Conservation (phyloP, 768 basidiomycete species). For the Bullera alba region DNA sequence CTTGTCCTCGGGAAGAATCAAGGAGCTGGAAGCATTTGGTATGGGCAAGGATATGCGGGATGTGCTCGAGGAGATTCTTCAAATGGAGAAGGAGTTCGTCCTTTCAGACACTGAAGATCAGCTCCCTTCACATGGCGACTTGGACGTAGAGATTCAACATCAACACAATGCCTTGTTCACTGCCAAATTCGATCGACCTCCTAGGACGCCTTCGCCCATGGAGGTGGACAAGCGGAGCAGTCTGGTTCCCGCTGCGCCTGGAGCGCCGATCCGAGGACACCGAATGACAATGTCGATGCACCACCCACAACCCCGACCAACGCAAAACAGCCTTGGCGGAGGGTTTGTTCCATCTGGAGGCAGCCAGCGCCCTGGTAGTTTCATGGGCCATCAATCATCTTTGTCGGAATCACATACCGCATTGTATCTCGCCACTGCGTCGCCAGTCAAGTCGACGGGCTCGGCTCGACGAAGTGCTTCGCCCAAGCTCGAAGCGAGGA, state of each 20-base stretch:
- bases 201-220: conserved; percentile 26
- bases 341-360: background rate
- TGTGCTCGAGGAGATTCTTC: conserved; percentile 43
- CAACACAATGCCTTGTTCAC: conserved; percentile 19
- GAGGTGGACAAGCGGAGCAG: conserved; percentile 4
- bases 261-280: conserved; percentile 29
- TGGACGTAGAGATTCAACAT: conserved; percentile 8
- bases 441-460: conserved; percentile 7
- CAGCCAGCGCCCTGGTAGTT: conserved; percentile 19
- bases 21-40: conserved; percentile 19
- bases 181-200: conserved; percentile 26
- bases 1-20: background rate
- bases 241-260: conserved; percentile 12
- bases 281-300: conserved; percentile 13
- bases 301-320: conserved; percentile 8
- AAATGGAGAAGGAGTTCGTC: conserved; percentile 41
- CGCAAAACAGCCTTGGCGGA: background rate
- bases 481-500: conserved; percentile 21
- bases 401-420: conserved; percentile 39
- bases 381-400: conserved; percentile 35
- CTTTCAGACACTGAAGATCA: conserved; percentile 23
- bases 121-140: conserved; percentile 3
- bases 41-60: conserved; percentile 45
- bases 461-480: conserved; percentile 14
- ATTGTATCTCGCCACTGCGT: conserved; percentile 34